Evolutionary conservation across 129 eudicot species (phyloP), one percentile per base, ranked within the genome.

Genomic region (Lactuca saligna): DNA sequence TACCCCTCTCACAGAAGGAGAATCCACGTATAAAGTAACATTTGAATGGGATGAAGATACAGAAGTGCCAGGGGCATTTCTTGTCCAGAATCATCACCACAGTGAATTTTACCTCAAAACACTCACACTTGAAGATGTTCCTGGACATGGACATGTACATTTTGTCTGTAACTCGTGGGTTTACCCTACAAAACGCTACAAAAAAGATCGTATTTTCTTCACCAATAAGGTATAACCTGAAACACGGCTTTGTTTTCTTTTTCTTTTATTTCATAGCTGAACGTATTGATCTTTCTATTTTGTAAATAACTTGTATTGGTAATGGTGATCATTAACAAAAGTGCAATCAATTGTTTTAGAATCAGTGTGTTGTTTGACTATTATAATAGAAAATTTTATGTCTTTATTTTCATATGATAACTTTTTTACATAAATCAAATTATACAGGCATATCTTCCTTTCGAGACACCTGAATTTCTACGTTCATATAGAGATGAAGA

Each of bases 391-490:
- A 12, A 17, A 25, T 58, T 58, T 35, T 31, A 32, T 25, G 63
- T 25, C 29, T 58, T 20, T 35, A 6, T 20, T 46, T 49, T 7
- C 11, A 6, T 35, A 54, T 35, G 3, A 2, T 35, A 4, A 35
- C 17, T 6, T 3, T 4, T 70, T 13, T 35, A 57, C 39, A 58
- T n/a, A 9, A 53, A 2, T 46, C 10, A 25, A 12, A 49, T 54
- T 25, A 6, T 34, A 10, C 81, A 89, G 93, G 68, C 88, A 33
- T 90, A 84, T 66, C 90, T 87, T 69, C 97, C 97, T 0, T 4
- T 65, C 9, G 69, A 86, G 67, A 90, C 97, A 35, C 97, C 97
- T 8, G 86, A 35, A 10, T 53, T 81, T 6, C 68, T 90, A 57
- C 58, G 38, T n/a, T 17, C 65, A 4, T 69, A 69, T 35, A 76